Percentiles rank a stretch among this genome's conserved stretches.
Conservation (phyloP, 2,329 filamentous ascomycete genomes). For the Cadophora sp. region DNA sequence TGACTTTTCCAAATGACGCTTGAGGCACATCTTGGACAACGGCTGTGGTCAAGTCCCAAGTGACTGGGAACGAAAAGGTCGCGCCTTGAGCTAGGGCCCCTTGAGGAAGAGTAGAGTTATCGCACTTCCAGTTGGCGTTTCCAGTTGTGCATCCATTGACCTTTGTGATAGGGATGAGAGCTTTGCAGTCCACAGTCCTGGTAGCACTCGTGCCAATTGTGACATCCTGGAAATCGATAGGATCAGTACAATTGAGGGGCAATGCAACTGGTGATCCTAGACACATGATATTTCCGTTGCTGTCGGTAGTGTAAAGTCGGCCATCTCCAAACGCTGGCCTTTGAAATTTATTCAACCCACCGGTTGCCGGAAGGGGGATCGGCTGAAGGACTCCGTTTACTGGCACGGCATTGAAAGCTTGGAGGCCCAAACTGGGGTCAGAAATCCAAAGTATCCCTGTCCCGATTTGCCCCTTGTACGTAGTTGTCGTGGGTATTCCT, state of each 20-base stretch:
- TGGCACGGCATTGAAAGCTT: constrained; percentile 51
- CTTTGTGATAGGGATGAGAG: constrained; percentile 48
- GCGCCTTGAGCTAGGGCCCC: constrained; percentile 47
- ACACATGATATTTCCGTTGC: constrained; percentile 45
- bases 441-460: constrained; percentile 52
- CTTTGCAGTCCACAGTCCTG: constrained; percentile 47
- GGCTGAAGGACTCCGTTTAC: constrained; percentile 46
- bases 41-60: constrained; percentile 47
- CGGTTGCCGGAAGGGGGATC: constrained; percentile 47
- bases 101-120: constrained; percentile 49
- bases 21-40: constrained; percentile 39
- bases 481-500: constrained; percentile 48
- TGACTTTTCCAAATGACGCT: constrained; percentile 40
- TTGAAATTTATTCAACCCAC: constrained; percentile 50
- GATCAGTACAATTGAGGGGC: constrained; percentile 50
- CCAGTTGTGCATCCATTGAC: constrained; percentile 48
- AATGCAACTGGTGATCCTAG: constrained; percentile 51
- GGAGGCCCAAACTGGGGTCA: constrained; percentile 49
- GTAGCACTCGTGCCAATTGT: constrained; percentile 46
- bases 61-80: constrained; percentile 50
- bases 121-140: constrained; percentile 48
- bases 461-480: constrained; percentile 46
- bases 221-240: constrained; percentile 50
- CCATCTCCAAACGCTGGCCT: constrained; percentile 52
- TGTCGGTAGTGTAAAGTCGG: constrained; percentile 48